Evolutionary conservation across 2,329 filamentous ascomycete genomes (phyloP).

Genomic region (Cyclaneusma minus): DNA sequence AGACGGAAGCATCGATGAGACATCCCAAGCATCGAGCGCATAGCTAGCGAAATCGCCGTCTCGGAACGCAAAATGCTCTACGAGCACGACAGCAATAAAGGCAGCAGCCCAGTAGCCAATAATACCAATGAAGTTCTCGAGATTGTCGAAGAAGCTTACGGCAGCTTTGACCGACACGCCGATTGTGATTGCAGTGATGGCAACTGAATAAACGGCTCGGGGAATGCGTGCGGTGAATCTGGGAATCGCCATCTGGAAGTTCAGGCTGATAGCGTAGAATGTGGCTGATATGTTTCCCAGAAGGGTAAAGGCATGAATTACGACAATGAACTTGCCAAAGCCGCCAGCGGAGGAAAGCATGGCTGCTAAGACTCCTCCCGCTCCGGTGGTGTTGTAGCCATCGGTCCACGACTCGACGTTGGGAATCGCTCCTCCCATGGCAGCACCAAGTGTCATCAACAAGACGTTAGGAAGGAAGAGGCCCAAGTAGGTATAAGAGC

Average conservation of each 20-base stretch:
- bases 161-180: constrained; percentile 39
- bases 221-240: constrained; percentile 37
- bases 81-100: constrained; percentile 18
- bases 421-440: constrained; percentile 43
- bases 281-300: constrained; percentile 43
- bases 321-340: constrained; percentile 46
- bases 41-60: constrained; percentile 17
- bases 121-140: constrained; percentile 14
- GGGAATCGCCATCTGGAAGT: constrained; percentile 47
- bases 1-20: constrained; percentile 20
- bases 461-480: constrained; percentile 37
- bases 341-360: constrained; percentile 42
- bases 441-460: constrained; percentile 47
- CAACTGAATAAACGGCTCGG: constrained; percentile 38
- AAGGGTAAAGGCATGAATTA: constrained; percentile 39
- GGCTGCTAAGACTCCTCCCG: constrained; percentile 42
- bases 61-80: constrained; percentile 21
- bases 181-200: constrained; percentile 43
- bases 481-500: constrained; percentile 40
- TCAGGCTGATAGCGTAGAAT: constrained; percentile 46
- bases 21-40: constrained; percentile 19
- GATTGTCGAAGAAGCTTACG: constrained; percentile 30
- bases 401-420: constrained; percentile 36
- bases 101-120: constrained; percentile 17
- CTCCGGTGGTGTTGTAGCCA: constrained; percentile 34